Base-by-base conservation (phyloP, 75 land plant genomes). In the Pinus tabuliformis region DNA sequence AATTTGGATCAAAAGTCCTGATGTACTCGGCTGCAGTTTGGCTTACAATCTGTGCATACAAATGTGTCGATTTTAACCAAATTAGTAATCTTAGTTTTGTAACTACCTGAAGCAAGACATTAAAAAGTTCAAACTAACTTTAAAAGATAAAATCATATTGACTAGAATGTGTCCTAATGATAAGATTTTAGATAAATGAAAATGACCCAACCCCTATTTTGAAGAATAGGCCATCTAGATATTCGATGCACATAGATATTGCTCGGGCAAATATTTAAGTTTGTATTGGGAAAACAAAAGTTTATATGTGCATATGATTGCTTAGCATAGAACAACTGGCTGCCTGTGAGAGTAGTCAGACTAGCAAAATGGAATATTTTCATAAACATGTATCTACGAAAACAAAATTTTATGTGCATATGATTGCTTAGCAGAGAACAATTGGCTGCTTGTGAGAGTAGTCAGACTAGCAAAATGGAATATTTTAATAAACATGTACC, bases 1-100 rank as follows among this genome's bases (percentile, higher is more conserved):
- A 78, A 37, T 93, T 81, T 73, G 86, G 84, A 72, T 92, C 93
- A 81, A 87, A 92, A 49, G 75, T 82, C 60, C 80, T 86, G 72
- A 89, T 80, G 77, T 83, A 96, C 70, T 90, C 91, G 20, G 73
- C 72, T 60, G 85, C 89, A 66, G 93, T 79, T 77, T 84, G 87
- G 73, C 86, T 87, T 1, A 83, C 76, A 79, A 94, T 54, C 97
- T 94, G 90, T 75, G 36, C 8, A 73, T 24, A 17, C 15, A 56
- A 73, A n/a, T 15, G 74, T 49, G 52, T 49, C 52, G 8, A 68
- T 3, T 68, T 68, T 45, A 68, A 68, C 20, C 36, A 18, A 30
- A 42, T 18, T 20, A 68, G 7, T 37, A n/a, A 68, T 20, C 20
- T 39, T 42, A 45, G 4, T 20, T 8, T 21, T 68, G 17, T 68